Evolutionary conservation across 345 rosid genomes (phyloP).

Genomic region (Acer negundo): DNA sequence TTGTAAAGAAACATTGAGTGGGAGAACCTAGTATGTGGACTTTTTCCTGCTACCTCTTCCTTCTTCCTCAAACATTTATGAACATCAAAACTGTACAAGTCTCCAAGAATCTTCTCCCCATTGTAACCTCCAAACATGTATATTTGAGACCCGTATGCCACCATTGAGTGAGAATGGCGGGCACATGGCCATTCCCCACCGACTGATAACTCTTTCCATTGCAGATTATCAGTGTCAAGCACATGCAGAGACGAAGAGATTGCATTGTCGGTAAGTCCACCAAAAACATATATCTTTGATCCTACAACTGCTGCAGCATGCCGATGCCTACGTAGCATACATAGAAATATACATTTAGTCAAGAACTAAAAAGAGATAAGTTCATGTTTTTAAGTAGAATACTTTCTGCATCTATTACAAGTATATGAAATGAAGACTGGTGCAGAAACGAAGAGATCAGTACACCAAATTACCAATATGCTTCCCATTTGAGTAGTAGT

Average conservation of each 20-base stretch:
- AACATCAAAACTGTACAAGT: conserved; percentile 77
- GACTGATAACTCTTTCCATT: conserved; percentile 60
- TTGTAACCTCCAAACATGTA: conserved; percentile 80
- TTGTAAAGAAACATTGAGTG: conserved; percentile 82
- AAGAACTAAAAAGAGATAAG: background rate
- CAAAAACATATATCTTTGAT: conserved; percentile 69
- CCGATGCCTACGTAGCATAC: conserved; percentile 65
- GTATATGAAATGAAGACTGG: conserved; percentile 1
- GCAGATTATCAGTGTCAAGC: conserved; percentile 52
- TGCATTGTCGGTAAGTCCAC: conserved; percentile 63
- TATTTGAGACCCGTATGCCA: conserved; percentile 57
- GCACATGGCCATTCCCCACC: conserved; percentile 71
- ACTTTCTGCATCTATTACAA: background rate
- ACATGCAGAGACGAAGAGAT: conserved; percentile 59
- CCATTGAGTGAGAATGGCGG: conserved; percentile 91
- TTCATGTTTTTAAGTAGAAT: background rate
- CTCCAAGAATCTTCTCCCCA: conserved; percentile 77
- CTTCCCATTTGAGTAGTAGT: no score
- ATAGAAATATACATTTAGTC: conserved; percentile 6
- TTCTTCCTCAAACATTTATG: conserved; percentile 56
- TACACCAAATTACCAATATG: no score
- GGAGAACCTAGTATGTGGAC: conserved; percentile 84
- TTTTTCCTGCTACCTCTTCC: conserved; percentile 65
- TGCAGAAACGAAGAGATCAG: conserved; percentile 5
- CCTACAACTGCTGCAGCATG: conserved; percentile 82